These are phyloP conservation scores for carrot (Daucus carota) DNA, from an alignment of 129 eudicot species.

Conservation along the genomic window DNA sequence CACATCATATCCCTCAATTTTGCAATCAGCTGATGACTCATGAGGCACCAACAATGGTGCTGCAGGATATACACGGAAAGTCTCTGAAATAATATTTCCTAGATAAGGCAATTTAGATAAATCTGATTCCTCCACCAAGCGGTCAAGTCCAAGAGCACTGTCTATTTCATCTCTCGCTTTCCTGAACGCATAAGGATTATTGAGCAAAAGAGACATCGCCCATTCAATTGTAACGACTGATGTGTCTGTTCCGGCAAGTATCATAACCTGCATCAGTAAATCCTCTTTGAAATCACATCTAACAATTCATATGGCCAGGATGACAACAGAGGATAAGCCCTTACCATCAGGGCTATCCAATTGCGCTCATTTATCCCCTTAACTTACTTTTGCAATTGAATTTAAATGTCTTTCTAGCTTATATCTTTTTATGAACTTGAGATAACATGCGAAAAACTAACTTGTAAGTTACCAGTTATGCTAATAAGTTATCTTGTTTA, in stretches of 20 bases:
- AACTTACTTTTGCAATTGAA: neutral
- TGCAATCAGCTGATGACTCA: conserved; percentile 27
- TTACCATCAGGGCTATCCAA: too few species aligned
- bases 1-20: conserved; percentile 22
- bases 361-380: too few species aligned
- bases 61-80: conserved; percentile 24
- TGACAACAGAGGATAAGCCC: too few species aligned
- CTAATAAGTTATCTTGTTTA: too few species aligned
- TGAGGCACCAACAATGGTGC: conserved; percentile 29
- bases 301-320: neutral
- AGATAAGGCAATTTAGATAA: conserved; percentile 15
- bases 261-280: neutral
- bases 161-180: neutral
- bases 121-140: conserved; percentile 5
- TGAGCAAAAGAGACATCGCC: neutral
- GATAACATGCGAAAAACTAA: too few species aligned
- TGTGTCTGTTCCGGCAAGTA: neutral
- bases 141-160: conserved; percentile 6
- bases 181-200: neutral
- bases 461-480: too few species aligned
- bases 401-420: neutral
- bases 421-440: too few species aligned
- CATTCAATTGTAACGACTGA: neutral
- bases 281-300: neutral
- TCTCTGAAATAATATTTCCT: conserved; percentile 18